phyloP scores from a whole-genome alignment of 1,284 basidiomycete species.

The Sanghuangporus weigelae region DNA sequence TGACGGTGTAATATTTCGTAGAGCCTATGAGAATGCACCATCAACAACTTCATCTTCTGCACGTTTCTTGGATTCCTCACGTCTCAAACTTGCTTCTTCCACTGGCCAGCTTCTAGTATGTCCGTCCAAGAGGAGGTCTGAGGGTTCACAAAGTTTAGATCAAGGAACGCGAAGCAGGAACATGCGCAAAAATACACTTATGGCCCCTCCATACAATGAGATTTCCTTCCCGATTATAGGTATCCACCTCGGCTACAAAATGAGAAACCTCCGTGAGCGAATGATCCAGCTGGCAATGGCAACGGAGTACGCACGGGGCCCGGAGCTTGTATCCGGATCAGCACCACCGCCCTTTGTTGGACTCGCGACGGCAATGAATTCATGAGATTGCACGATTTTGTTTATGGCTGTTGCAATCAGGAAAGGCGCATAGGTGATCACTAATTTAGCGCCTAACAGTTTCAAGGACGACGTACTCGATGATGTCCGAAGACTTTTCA shows the following conservation, averaged over 20 bases:
- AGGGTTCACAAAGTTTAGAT: neutral
- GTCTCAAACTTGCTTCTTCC: neutral
- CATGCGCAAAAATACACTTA: slow-evolving; percentile 2
- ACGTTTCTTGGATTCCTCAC: neutral
- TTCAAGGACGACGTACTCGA: neutral
- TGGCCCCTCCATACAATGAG: slow-evolving; percentile 12
- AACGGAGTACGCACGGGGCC: neutral
- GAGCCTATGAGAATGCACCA: neutral
- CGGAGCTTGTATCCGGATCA: neutral
- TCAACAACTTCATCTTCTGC: neutral
- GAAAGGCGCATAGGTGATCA: neutral
- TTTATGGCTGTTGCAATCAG: slow-evolving; percentile 4
- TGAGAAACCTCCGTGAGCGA: neutral
- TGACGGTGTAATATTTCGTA: slow-evolving; percentile 23
- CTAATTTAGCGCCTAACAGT: neutral
- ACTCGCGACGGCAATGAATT: slow-evolving; percentile 13
- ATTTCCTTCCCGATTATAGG: slow-evolving; percentile 16
- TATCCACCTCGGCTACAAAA: slow-evolving; percentile 8
- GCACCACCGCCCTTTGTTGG: slow-evolving; percentile 10
- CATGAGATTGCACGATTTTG: slow-evolving; percentile 11
- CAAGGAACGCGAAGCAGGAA: neutral
- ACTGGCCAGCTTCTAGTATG: slow-evolving; percentile 1
- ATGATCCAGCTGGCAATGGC: neutral
- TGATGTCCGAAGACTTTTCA: slow-evolving; percentile 5
- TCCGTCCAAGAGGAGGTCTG: neutral